Evolutionary conservation across 2,329 filamentous ascomycete genomes (phyloP).

Genomic region (Fusarium devonianum): DNA sequence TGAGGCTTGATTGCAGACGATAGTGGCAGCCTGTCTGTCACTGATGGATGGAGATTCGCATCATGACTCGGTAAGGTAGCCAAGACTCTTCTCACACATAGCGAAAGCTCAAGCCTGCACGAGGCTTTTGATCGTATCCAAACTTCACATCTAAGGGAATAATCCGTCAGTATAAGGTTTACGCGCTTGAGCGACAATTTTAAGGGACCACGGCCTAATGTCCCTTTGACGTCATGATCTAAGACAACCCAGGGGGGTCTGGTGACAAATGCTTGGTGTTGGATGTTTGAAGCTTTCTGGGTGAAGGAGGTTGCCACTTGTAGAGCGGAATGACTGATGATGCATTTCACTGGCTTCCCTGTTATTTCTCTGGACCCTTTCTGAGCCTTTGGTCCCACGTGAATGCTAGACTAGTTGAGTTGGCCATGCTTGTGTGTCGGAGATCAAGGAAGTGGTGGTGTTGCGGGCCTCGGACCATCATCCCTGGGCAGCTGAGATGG

Average conservation of each 20-base stretch:
- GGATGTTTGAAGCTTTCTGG: background rate
- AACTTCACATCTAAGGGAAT: too few relatives aligned
- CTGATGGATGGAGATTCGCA: background rate
- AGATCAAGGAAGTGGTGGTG: background rate
- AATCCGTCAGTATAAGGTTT: too few relatives aligned
- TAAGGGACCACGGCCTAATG: constrained; percentile 25
- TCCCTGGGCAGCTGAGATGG: constrained; percentile 28
- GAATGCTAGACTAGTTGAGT: too few relatives aligned
- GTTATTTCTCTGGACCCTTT: too few relatives aligned
- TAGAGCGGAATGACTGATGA: background rate
- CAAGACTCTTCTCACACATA: constrained; percentile 6
- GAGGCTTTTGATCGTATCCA: too few relatives aligned
- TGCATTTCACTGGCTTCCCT: too few relatives aligned
- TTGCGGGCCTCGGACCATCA: constrained; percentile 3
- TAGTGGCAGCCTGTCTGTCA: background rate
- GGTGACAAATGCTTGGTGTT: constrained; percentile 26
- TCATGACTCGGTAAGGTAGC: background rate
- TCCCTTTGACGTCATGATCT: constrained; percentile 31
- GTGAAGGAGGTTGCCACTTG: constrained; percentile 5
- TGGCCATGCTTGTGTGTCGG: too few relatives aligned
- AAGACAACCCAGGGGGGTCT: constrained; percentile 13
- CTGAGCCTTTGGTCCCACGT: too few relatives aligned
- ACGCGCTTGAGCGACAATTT: constrained; percentile 13
- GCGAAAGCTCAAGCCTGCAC: background rate
- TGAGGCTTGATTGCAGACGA: background rate